phyloP scores from a whole-genome alignment of 805 yeast species.

The Candida yuanshanica region DNA sequence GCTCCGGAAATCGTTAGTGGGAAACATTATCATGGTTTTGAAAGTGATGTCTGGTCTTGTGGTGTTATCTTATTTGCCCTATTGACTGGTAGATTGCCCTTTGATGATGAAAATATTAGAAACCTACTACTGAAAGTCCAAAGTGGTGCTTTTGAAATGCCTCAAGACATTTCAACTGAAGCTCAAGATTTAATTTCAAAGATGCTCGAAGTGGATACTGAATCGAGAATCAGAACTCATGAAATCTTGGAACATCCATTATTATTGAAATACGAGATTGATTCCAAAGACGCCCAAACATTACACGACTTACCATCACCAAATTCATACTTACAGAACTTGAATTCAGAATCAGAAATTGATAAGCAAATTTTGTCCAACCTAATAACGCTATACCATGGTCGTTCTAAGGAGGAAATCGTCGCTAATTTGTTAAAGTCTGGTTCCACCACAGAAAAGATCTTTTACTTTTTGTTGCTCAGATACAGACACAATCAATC shows the following conservation, averaged over 20 bases:
- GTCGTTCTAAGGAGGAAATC: slow-evolving; percentile 55
- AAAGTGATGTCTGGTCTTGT: slow-evolving; percentile 86
- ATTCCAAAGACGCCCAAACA: slow-evolving; percentile 18
- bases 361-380: slow-evolving; percentile 73
- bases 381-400: slow-evolving; percentile 77
- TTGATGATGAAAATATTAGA: slow-evolving; percentile 77
- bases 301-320: slow-evolving; percentile 27
- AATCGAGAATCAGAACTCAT: slow-evolving; percentile 61
- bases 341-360: slow-evolving; percentile 38
- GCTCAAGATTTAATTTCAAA: slow-evolving; percentile 61
- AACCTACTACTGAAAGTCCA: slow-evolving; percentile 68
- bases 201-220: slow-evolving; percentile 69
- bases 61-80: slow-evolving; percentile 78
- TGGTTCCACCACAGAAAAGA: slow-evolving; percentile 66
- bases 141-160: slow-evolving; percentile 71
- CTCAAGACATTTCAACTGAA: slow-evolving; percentile 52
- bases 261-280: slow-evolving; percentile 52
- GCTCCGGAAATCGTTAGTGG: slow-evolving; percentile 85
- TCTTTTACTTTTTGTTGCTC: slow-evolving; percentile 69
- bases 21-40: slow-evolving; percentile 73
- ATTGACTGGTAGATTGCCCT: slow-evolving; percentile 75
- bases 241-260: slow-evolving; percentile 74
- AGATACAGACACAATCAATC: slow-evolving; percentile 70
- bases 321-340: slow-evolving; percentile 21
- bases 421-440: slow-evolving; percentile 47